Percentiles rank a stretch among this genome's conserved stretches.
Conservation (phyloP, 2,329 filamentous ascomycete genomes). For the Ascosphaera aggregata region DNA sequence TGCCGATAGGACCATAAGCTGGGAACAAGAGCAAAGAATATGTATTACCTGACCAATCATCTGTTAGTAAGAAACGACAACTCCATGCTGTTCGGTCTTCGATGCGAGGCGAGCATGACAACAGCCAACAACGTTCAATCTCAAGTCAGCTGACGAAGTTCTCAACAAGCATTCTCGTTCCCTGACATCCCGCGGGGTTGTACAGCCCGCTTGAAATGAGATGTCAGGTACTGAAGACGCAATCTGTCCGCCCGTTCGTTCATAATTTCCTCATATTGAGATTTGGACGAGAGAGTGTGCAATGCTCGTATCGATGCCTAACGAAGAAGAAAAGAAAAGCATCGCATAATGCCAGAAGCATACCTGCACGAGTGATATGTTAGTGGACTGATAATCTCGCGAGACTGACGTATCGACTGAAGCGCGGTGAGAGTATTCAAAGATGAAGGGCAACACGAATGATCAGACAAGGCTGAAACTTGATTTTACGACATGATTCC, state of each 20-base stretch:
- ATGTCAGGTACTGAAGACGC: constrained; percentile 25
- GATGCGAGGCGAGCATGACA: constrained; percentile 5
- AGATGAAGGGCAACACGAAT: constrained; percentile 6
- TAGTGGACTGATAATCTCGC: too few species aligned
- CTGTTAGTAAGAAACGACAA: constrained; percentile 4
- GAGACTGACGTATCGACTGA: constrained; percentile 3
- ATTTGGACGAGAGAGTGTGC: too few species aligned
- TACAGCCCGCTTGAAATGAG: constrained; percentile 34
- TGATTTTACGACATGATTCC: constrained; percentile 35
- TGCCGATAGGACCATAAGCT: constrained; percentile 8
- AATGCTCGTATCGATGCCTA: too few species aligned
- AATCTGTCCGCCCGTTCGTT: constrained; percentile 49
- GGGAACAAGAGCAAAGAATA: constrained; percentile 3
- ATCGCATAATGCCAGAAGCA: constrained; percentile 3
- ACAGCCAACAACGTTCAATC: constrained; percentile 1
- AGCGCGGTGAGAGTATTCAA: constrained; percentile 5
- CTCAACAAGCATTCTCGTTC: constrained; percentile 39
- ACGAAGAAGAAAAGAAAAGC: too few species aligned
- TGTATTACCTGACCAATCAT: constrained; percentile 10
- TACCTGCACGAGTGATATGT: neutral
- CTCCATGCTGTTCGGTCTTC: constrained; percentile 6
- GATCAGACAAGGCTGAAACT: constrained; percentile 51
- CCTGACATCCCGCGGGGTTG: constrained; percentile 34
- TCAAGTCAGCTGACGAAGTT: constrained; percentile 38
- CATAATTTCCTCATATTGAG: constrained; percentile 41